Evolutionary conservation across 306 rosid species (phyloP).

Genomic region (Begonia peltatifolia): DNA sequence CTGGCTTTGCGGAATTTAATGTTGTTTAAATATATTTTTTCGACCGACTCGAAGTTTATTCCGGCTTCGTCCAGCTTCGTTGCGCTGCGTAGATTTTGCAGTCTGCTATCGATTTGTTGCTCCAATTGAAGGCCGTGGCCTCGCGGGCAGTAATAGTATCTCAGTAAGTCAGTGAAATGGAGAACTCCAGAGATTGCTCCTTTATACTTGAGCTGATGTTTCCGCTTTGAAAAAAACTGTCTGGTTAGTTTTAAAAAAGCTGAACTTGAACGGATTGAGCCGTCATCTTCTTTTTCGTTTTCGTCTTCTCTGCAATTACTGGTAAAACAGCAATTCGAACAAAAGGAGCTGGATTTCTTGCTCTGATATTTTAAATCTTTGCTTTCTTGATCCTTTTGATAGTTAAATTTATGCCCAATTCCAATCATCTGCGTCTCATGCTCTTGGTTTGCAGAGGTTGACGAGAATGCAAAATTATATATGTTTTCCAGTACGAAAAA

Average conservation of each 20-base stretch:
- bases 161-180: constrained; percentile 41
- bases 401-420: neutral
- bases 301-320: neutral
- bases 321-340: neutral
- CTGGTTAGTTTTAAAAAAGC: neutral
- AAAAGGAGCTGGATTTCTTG: neutral
- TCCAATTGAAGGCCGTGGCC: neutral
- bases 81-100: neutral
- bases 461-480: constrained; percentile 11
- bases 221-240: neutral
- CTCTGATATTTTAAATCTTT: neutral
- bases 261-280: neutral
- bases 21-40: constrained; percentile 9
- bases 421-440: too few relatives aligned
- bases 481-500: constrained; percentile 18
- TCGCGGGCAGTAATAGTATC: constrained; percentile 17
- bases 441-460: neutral
- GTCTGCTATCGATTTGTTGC: neutral
- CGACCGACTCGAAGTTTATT: constrained; percentile 17
- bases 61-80: constrained; percentile 17
- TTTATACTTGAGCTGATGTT: neutral
- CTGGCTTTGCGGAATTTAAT: constrained; percentile 10
- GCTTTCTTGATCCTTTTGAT: neutral
- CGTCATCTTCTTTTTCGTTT: neutral
- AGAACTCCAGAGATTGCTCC: neutral